phyloP scores from a whole-genome alignment of 257 asterid genomes.

The Phtheirospermum japonicum region DNA sequence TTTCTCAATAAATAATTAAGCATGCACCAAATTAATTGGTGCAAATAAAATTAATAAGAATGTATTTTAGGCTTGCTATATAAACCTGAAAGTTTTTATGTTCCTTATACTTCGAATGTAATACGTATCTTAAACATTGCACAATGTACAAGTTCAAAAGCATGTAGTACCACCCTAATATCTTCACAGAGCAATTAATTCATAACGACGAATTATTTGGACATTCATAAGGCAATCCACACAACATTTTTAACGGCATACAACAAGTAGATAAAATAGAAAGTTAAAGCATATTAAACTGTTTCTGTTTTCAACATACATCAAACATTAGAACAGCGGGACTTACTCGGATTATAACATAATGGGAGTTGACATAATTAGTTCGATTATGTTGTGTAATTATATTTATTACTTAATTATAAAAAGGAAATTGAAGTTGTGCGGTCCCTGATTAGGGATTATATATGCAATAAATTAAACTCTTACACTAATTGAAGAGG shows the following conservation, averaged over 20 bases:
- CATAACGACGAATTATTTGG: too few species aligned
- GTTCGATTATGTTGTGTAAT: not conserved
- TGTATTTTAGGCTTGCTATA: too few species aligned
- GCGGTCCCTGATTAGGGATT: too few species aligned
- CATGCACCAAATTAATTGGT: too few species aligned
- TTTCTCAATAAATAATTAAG: too few species aligned
- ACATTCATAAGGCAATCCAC: not conserved
- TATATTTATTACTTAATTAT: too few species aligned
- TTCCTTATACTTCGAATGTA: not conserved
- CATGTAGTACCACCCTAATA: too few species aligned
- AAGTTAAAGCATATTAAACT: not conserved
- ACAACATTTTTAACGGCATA: not conserved
- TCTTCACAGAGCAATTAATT: too few species aligned
- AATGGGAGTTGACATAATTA: not conserved
- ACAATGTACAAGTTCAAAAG: too few species aligned
- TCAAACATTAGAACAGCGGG: not conserved
- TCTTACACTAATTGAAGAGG: conserved; percentile 70
- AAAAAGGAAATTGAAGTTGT: too few species aligned
- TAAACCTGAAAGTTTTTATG: not conserved
- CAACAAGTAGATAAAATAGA: too few species aligned
- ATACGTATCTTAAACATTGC: not conserved
- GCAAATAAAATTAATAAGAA: too few species aligned
- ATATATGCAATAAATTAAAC: not conserved
- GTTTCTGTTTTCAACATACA: conserved; percentile 1
- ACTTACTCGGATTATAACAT: conserved; percentile 1